Conservation (phyloP, 495 filamentous ascomycete species). For the Podospora pseudopauciseta region DNA sequence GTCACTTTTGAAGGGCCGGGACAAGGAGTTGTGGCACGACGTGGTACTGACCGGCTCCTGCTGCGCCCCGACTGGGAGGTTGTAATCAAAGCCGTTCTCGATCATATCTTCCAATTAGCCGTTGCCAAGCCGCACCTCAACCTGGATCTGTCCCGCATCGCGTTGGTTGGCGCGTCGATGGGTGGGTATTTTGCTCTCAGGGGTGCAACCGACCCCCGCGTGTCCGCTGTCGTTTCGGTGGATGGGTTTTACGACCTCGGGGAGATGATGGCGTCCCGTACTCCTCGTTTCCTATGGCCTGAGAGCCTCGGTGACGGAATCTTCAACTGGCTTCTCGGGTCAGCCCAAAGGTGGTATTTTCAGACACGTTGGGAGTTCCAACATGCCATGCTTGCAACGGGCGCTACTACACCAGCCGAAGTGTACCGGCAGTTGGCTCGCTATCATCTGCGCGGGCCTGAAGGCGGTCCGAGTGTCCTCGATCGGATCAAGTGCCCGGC, state of each 20-base stretch:
- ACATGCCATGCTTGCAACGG: conserved; percentile 22
- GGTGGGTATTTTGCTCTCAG: conserved; percentile 46
- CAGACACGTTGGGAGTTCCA: conserved; percentile 39
- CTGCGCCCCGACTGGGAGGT: conserved; percentile 40
- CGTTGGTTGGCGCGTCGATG: conserved; percentile 39
- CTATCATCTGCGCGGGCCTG: conserved; percentile 16
- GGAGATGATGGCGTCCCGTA: conserved; percentile 28
- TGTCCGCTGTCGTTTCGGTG: conserved; percentile 44
- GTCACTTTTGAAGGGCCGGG: conserved; percentile 51
- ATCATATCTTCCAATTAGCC: conserved; percentile 23
- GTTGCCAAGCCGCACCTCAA: conserved; percentile 28
- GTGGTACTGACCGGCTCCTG: conserved; percentile 22
- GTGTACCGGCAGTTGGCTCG: conserved; percentile 17
- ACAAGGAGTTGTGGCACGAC: conserved; percentile 40
- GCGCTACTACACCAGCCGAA: conserved; percentile 22
- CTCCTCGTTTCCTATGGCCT: conserved; percentile 28
- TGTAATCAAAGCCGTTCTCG: conserved; percentile 32
- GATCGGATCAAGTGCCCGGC: conserved; percentile 26
- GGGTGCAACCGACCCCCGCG: conserved; percentile 40
- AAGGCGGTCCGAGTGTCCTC: conserved; percentile 2
- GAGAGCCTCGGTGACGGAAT: conserved; percentile 36
- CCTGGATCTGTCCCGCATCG: conserved; percentile 43
- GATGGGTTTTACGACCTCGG: conserved; percentile 44
- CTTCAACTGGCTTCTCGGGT: conserved; percentile 23
- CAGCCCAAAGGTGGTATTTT: conserved; percentile 22